phyloP scores from a whole-genome alignment of 2,329 filamentous ascomycete genomes.

The Diaporthe citrichinensis region DNA sequence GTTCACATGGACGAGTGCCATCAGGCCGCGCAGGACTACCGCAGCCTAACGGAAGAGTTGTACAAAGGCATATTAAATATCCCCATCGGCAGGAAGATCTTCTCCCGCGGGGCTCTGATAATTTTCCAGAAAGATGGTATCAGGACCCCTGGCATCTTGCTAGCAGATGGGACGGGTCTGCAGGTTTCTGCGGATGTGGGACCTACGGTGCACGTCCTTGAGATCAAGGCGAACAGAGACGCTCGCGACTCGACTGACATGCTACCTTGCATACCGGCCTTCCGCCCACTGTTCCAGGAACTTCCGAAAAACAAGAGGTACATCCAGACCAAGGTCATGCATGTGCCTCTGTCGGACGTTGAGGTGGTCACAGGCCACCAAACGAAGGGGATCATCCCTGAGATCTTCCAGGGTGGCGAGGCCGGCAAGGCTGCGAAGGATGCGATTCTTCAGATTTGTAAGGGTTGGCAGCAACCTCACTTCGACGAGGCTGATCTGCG shows the following conservation, averaged over 20 bases:
- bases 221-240: slow-evolving; percentile 78
- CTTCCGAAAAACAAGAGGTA: slow-evolving; percentile 77
- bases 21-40: slow-evolving; percentile 83
- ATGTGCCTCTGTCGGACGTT: slow-evolving; percentile 82
- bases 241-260: slow-evolving; percentile 86
- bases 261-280: slow-evolving; percentile 83
- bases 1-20: slow-evolving; percentile 85
- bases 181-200: slow-evolving; percentile 65
- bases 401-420: slow-evolving; percentile 69
- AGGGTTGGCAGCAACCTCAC: slow-evolving; percentile 78
- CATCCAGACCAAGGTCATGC: slow-evolving; percentile 76
- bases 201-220: slow-evolving; percentile 82
- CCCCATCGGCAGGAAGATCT: slow-evolving; percentile 86
- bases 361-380: slow-evolving; percentile 85
- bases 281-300: slow-evolving; percentile 76
- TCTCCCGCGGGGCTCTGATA: slow-evolving; percentile 80
- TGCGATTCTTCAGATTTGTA: slow-evolving; percentile 77
- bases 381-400: slow-evolving; percentile 70
- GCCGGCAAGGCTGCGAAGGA: slow-evolving; percentile 70
- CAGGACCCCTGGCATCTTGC: slow-evolving; percentile 84
- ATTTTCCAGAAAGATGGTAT: slow-evolving; percentile 89
- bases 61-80: slow-evolving; percentile 83
- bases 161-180: slow-evolving; percentile 80
- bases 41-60: slow-evolving; percentile 83
- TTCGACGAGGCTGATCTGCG: slow-evolving; percentile 90